Base-by-base conservation (phyloP, 1,139 yeast species). In the Yamadazyma epiphylla region DNA sequence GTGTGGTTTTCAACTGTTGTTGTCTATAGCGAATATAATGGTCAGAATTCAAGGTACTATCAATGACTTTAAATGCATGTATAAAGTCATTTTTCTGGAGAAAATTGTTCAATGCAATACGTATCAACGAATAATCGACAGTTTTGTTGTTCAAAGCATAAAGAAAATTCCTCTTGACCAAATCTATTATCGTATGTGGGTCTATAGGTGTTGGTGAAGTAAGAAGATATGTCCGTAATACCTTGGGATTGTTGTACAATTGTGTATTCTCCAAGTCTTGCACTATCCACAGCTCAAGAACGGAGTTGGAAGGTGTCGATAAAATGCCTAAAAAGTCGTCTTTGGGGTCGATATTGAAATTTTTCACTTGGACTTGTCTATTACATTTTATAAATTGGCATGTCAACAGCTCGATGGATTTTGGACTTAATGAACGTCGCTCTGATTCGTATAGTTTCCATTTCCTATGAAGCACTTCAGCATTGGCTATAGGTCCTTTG, bases 41-140 rank as follows among this genome's bases (percentile, higher is more conserved):
- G n/a, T n/a, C n/a, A n/a, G n/a, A n/a, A n/a, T n/a, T n/a, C n/a
- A n/a, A n/a, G n/a, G n/a, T n/a, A n/a, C n/a, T n/a, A n/a, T n/a
- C n/a, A n/a, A n/a, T n/a, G n/a, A n/a, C n/a, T n/a, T n/a, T n/a
- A n/a, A n/a, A n/a, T n/a, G n/a, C n/a, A n/a, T n/a, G n/a, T n/a
- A n/a, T n/a, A 41, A 64, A 66, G 39, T 66, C 71, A 27, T 57
- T 57, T n/a, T 47, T 39, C 3, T 41, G 42, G 4, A 66, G 44
- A 6, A 65, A 41, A 7, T 42, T 26, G 15, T 46, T 45, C 19
- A 61, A 36, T 0, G 51, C 51, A 4, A 48, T 25, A 20, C 45
- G 29, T 5, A 53, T 36, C 5, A 42, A 29, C 3, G 35, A 32
- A 8, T 32, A 28, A 16, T 39, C 38, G 3, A 34, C 28, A 2